Percentiles rank a stretch among this genome's conserved stretches.
phyloP scores from a whole-genome alignment of 257 asterid species.

The Solanum piurae region DNA sequence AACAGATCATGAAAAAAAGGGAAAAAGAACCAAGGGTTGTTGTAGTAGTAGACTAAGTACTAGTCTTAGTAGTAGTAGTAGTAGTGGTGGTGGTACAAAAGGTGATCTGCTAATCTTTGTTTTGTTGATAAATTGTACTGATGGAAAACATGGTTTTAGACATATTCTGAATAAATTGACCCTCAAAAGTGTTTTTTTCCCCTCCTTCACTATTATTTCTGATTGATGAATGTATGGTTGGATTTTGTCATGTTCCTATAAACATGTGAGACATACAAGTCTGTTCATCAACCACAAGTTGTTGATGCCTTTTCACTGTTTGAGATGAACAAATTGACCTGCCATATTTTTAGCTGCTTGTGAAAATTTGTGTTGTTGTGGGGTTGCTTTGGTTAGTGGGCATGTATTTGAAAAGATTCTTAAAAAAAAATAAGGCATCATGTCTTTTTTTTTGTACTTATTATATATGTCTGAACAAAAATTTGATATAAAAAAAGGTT shows the following conservation, averaged over 20 bases:
- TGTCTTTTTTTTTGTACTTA: neutral
- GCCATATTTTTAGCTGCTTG: neutral
- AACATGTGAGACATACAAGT: neutral
- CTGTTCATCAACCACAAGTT: neutral
- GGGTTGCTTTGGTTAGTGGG: constrained; percentile 8
- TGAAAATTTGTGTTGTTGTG: neutral
- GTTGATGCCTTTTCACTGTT: neutral
- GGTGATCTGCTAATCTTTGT: neutral
- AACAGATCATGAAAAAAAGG: constrained; percentile 24
- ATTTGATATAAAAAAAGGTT: neutral
- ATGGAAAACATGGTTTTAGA: constrained; percentile 9
- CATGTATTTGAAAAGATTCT: constrained; percentile 12
- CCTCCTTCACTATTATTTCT: neutral
- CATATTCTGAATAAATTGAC: constrained; percentile 9
- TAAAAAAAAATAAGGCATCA: neutral
- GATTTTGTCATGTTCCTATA: neutral
- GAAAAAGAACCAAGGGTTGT: neutral
- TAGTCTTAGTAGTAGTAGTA: neutral
- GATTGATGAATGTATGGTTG: neutral
- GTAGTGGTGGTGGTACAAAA: neutral
- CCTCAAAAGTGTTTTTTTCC: neutral
- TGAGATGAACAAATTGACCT: neutral
- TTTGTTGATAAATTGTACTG: constrained; percentile 16
- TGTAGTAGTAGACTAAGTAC: neutral
- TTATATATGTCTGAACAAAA: neutral